Percentiles rank a stretch among this genome's conserved stretches.
phyloP scores from a whole-genome alignment of 257 asterid species.

The Jaltomata sinuosa region DNA sequence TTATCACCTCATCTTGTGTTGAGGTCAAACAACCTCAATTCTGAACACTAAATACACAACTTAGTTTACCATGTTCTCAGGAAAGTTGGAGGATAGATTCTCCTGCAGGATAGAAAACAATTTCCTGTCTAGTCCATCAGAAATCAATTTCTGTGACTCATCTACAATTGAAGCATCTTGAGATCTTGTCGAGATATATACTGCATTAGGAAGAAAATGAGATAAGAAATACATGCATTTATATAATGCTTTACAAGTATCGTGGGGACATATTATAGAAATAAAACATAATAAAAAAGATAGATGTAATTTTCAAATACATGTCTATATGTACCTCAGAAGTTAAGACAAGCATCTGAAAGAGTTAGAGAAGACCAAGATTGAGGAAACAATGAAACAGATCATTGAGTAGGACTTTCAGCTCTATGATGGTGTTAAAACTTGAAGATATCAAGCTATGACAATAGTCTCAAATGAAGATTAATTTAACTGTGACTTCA shows the following conservation, averaged over 20 bases:
- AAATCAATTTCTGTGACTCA: constrained; percentile 59
- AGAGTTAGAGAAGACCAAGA: neutral
- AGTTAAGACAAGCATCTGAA: neutral
- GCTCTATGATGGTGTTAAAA: neutral
- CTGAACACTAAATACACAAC: neutral
- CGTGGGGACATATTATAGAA: neutral
- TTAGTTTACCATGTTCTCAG: constrained; percentile 70
- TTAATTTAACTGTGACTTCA: neutral
- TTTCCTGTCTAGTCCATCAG: constrained; percentile 63
- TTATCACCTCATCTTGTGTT: neutral
- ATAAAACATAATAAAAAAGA: neutral
- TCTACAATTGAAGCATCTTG: constrained; percentile 43
- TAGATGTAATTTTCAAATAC: neutral
- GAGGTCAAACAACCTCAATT: neutral
- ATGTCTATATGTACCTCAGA: neutral
- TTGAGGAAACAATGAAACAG: neutral
- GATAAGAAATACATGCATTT: neutral
- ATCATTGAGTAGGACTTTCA: neutral
- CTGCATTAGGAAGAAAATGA: constrained; percentile 24
- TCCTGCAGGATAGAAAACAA: constrained; percentile 54
- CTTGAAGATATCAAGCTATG: neutral
- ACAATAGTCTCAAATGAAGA: neutral
- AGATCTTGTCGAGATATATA: constrained; percentile 38
- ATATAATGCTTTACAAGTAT: neutral
- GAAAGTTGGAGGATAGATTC: constrained; percentile 57